Conservation (phyloP, 306 rosid species). For the Delonix regia region DNA sequence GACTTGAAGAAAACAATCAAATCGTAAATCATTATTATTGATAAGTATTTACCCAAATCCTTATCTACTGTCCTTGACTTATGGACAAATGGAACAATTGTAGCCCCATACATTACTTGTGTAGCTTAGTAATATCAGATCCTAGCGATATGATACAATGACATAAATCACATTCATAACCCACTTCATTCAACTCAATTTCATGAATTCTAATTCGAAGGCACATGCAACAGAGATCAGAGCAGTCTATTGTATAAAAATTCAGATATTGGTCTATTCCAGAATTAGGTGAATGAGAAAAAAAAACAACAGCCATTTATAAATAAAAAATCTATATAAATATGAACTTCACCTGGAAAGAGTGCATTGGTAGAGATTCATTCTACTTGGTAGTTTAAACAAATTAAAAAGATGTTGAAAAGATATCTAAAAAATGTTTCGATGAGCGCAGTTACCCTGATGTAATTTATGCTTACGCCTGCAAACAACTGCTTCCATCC, state of each 20-base stretch:
- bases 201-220: constrained; percentile 10
- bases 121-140: background rate
- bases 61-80: constrained; percentile 3
- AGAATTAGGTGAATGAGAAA: background rate
- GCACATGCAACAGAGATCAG: constrained; percentile 24
- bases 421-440: constrained; percentile 24
- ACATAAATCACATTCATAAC: constrained; percentile 1
- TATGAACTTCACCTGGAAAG: background rate
- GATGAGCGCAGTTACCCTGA: constrained; percentile 66
- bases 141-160: background rate
- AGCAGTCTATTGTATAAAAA: background rate
- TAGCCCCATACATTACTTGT: background rate
- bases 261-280: background rate
- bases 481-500: constrained; percentile 94
- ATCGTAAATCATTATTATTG: background rate
- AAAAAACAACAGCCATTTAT: background rate
- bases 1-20: background rate
- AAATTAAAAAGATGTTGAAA: constrained; percentile 11
- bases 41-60: background rate
- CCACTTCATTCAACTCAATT: constrained; percentile 3
- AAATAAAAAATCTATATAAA: background rate
- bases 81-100: background rate
- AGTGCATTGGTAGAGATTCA: background rate
- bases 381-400: constrained; percentile 6
- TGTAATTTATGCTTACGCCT: constrained; percentile 90